A percentile compares a stretch with the other conserved stretches of the same genome.
These are phyloP conservation scores for Aspergillus ochraceus DNA, from an alignment of 2,329 filamentous ascomycete genomes.

Conservation along the genomic window DNA sequence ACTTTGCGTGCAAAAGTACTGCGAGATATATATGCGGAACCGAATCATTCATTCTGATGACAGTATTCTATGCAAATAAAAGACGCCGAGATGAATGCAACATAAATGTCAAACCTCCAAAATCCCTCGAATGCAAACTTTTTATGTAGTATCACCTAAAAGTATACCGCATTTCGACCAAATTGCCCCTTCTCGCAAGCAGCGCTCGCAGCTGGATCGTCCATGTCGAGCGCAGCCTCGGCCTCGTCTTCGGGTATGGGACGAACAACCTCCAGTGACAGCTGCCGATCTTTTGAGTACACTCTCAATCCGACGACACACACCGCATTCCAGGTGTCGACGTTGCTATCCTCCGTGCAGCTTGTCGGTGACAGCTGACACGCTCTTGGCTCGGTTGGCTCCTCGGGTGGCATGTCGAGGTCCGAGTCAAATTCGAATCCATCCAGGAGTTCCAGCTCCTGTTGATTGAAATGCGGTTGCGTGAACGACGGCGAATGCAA, in stretches of 20 bases:
- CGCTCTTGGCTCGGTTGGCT: constrained; percentile 17
- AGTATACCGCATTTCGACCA: neutral
- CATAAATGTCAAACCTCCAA: neutral
- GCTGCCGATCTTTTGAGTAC: constrained; percentile 52
- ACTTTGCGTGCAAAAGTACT: too few relatives aligned
- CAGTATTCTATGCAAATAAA: neutral
- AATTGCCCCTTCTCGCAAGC: constrained; percentile 25
- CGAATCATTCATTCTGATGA: neutral
- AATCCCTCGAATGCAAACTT: neutral
- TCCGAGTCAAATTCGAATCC: constrained; percentile 46
- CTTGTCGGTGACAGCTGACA: constrained; percentile 9
- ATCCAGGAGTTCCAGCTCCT: constrained; percentile 37
- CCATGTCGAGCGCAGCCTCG: constrained; percentile 45
- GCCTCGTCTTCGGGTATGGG: constrained; percentile 40
- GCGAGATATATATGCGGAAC: too few relatives aligned
- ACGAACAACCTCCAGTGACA: constrained; percentile 55
- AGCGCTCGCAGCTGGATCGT: constrained; percentile 40
- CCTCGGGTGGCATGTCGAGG: constrained; percentile 40
- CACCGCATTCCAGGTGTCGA: constrained; percentile 60
- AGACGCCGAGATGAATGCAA: too few relatives aligned
- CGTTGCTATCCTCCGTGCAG: constrained; percentile 20
- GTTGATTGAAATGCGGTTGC: constrained; percentile 21
- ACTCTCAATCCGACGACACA: constrained; percentile 61
- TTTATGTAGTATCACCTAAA: neutral
- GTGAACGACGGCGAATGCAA: constrained; percentile 15